Base-by-base conservation (phyloP, 495 filamentous ascomycete species). In the Trichoderma reesei region DNA sequence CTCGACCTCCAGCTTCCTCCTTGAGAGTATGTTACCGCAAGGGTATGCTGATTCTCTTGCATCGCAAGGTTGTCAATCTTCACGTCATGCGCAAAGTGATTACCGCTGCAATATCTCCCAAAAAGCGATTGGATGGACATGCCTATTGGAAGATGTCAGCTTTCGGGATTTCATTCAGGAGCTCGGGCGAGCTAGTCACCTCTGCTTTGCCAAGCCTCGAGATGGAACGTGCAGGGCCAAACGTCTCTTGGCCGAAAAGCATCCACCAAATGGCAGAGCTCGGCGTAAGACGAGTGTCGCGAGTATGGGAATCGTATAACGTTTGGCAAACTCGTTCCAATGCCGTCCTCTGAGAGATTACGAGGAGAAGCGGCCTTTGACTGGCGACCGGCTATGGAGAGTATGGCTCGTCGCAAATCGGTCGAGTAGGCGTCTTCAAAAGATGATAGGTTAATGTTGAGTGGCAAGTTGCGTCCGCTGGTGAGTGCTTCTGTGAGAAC, bases 231-330 rank as follows among this genome's bases (percentile, higher is more conserved):
- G 70, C 92, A 96, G 5, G 93, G 91, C 74, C 88, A 87, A 11
- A 97, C 78, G 72, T 97, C 90, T 65, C 76, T 82, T 0, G 91
- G 92, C 42, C 76, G 80, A 66, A 96, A 91, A 0, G 79, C 80
- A 4, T 77, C 68, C 5, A 96, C 78, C 0, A 98, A 74, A 65
- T 85, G 72, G 65, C 90, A 88, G 5, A 96, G 79, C 72, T 97
- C 93, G 0, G 76, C 75, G 61, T 93, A 91, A 0, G 90, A 96
- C 0, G 93, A 95, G 73, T 98, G 93, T 2, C 93, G 84, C 0
- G 93, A 92, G 69, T 93, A 98, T 4, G 92, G 90, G 65, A 97
- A 96, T 11, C 71, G 73, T 38, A 86, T 82, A 26, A 68, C 65
- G 5, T 71, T 77, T 31, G 84, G 76, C 3, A 82, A 69, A 10